A percentile compares a stretch with the other conserved stretches of the same genome.
Conservation (phyloP, 805 yeast genomes). For the Metschnikowia peoriensis region DNA sequence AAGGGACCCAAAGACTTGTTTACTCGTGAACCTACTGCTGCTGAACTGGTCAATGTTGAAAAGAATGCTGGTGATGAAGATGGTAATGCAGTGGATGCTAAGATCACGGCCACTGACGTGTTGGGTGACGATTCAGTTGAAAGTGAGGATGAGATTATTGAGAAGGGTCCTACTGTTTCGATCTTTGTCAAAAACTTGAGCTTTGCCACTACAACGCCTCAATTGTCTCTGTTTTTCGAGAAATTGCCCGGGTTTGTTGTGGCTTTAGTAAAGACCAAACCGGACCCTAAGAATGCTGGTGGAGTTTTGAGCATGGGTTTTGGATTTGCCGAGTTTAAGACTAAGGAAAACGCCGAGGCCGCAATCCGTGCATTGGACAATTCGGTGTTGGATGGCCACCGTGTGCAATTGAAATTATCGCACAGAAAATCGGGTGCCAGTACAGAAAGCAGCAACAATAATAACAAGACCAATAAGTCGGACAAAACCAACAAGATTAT, state of each 20-base stretch:
- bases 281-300: conserved; percentile 73
- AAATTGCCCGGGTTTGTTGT: conserved; percentile 74
- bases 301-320: conserved; percentile 91
- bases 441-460: conserved; percentile 12
- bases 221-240: conserved; percentile 60
- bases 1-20: conserved; percentile 89
- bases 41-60: conserved; percentile 21
- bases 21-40: conserved; percentile 52
- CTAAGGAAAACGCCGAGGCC: conserved; percentile 71
- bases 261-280: conserved; percentile 82
- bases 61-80: conserved; percentile 21
- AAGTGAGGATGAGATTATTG: conserved; percentile 39
- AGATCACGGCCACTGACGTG: conserved; percentile 44
- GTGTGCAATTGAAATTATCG: conserved; percentile 82
- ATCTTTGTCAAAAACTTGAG: conserved; percentile 90
- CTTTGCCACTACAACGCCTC: conserved; percentile 67
- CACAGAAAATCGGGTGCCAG: conserved; percentile 58
- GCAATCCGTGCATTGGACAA: conserved; percentile 78
- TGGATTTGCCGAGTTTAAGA: conserved; percentile 89
- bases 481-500: conserved; percentile 71
- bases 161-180: conserved; percentile 75
- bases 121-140: conserved; percentile 23
- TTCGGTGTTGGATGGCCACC: conserved; percentile 82
- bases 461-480: conserved; percentile 29
- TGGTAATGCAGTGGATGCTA: conserved; percentile 28